Percentiles rank a stretch among this genome's conserved stretches.
These are phyloP conservation scores for Phialophora macrospora DNA, from an alignment of 2,329 filamentous ascomycete species.

Conservation along the genomic window DNA sequence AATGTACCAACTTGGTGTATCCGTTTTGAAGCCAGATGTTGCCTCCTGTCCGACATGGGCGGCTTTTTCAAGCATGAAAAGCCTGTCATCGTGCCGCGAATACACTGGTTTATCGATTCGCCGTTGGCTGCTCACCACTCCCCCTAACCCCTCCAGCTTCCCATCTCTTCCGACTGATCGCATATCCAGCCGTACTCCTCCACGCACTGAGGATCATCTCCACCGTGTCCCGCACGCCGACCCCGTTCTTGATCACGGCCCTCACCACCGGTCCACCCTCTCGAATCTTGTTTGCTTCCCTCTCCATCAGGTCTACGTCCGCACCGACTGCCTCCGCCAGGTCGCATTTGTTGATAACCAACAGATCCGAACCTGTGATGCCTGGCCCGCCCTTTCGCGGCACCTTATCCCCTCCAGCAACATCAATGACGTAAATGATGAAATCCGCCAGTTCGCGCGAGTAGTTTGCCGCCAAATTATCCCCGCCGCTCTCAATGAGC, in stretches of 20 bases:
- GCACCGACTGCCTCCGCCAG: slow-evolving; percentile 88
- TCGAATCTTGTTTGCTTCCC: slow-evolving; percentile 90
- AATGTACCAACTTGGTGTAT: not conserved
- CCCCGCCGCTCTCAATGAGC: slow-evolving; percentile 92
- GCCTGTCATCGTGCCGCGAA: not conserved
- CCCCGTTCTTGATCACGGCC: slow-evolving; percentile 92
- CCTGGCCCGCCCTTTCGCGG: slow-evolving; percentile 94
- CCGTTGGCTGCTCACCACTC: slow-evolving; percentile 37
- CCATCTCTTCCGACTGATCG: slow-evolving; percentile 51
- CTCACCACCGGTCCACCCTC: slow-evolving; percentile 96
- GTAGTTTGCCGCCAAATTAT: slow-evolving; percentile 98
- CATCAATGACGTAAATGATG: slow-evolving; percentile 98
- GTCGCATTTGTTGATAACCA: slow-evolving; percentile 98
- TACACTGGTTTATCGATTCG: slow-evolving; percentile 25
- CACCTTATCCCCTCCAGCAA: slow-evolving; percentile 94
- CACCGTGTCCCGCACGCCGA: slow-evolving; percentile 83
- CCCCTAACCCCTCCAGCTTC: slow-evolving; percentile 46
- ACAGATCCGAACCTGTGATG: slow-evolving; percentile 91
- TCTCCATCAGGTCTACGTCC: slow-evolving; percentile 90
- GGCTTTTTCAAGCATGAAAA: not conserved
- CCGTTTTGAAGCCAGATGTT: not conserved
- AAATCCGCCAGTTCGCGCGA: slow-evolving; percentile 92
- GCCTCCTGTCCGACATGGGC: not conserved
- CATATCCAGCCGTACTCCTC: slow-evolving; percentile 80
- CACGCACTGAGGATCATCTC: slow-evolving; percentile 88